A percentile compares a stretch with the other conserved stretches of the same genome.
Evolutionary conservation across 129 eudicot species (phyloP).

Genomic region (Sambucus nigra): DNA sequence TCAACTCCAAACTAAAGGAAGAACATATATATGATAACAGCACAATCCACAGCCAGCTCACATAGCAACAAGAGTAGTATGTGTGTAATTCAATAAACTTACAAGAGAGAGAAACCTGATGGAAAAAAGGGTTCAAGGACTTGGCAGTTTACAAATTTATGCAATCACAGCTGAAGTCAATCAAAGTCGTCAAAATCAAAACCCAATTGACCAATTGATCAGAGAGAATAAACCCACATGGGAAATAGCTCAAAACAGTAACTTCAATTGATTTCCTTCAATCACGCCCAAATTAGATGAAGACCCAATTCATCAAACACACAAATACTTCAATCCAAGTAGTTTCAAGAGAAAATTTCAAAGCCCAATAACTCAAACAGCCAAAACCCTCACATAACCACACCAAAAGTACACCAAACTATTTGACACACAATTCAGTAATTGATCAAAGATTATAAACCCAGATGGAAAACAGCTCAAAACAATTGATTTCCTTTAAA

Average conservation of each 20-base stretch:
- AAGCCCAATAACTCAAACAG: slow-evolving; percentile 5
- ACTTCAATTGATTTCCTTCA: slow-evolving; percentile 1
- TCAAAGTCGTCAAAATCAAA: slow-evolving; percentile 24
- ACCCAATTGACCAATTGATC: slow-evolving; percentile 15
- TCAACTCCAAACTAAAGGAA: background rate
- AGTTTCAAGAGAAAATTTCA: background rate
- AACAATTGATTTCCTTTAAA: slow-evolving; percentile 4
- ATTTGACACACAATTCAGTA: slow-evolving; percentile 7
- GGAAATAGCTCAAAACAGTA: slow-evolving; percentile 16
- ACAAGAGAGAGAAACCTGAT: slow-evolving; percentile 6
- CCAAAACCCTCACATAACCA: slow-evolving; percentile 9
- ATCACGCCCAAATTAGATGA: background rate
- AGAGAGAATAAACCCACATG: too few relatives aligned
- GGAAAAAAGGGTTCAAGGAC: background rate
- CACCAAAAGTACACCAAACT: slow-evolving; percentile 9
- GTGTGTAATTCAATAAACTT: slow-evolving; percentile 19
- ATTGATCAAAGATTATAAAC: slow-evolving; percentile 13
- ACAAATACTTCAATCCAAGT: slow-evolving; percentile 8
- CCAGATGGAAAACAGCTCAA: slow-evolving; percentile 17
- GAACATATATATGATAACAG: background rate
- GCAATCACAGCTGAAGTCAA: slow-evolving; percentile 25
- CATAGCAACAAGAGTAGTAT: slow-evolving; percentile 5
- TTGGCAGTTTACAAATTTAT: slow-evolving; percentile 12
- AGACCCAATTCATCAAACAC: background rate
- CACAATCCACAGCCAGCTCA: slow-evolving; percentile 5